Evolutionary conservation across 495 filamentous ascomycete genomes (phyloP), one percentile per base, ranked within the genome.

Genomic region (Lasiosphaeria miniovina): DNA sequence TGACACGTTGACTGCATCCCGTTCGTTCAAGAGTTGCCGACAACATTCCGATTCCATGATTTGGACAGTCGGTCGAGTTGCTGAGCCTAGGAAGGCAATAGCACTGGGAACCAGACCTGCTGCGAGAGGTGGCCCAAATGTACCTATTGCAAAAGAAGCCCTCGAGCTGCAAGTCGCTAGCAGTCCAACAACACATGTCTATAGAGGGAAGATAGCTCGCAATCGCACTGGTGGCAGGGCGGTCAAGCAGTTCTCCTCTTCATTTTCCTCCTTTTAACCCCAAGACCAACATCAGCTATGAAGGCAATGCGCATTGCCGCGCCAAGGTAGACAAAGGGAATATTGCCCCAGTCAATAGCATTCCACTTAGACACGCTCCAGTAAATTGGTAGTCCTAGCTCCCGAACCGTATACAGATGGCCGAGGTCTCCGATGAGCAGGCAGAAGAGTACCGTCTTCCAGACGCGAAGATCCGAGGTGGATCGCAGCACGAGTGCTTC

Each of bases 361-460:
- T 86, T 87, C 88, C 88, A 90, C 6, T 60, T 57, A 49, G 70
- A 64, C 52, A 81, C 70, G 57, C 79, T 72, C 77, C 77, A 88
- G 70, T 87, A 88, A 15, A 87, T 72, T 52, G 71, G 62, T 2
- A 63, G 55, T 0, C 87, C 88, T 38, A 83, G 65, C 6, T 65
- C 60, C 31, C 69, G 66, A 17, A 89, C 70, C 7, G 80, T 80
- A 65, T 82, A 85, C 36, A 90, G 73, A 68, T 90, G 88, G 2
- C 87, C 88, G 33, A 89, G 65, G 68, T 90, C 88, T 14, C 84
- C 88, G 4, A 90, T 64, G 41, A 90, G 74, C 51, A 90, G 62
- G 48, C 78, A 82, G 52, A 85, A 72, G 3, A 90, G 69, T 4
- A 90, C 71, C 7, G 77, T 76, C 51, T 76, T 77, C 88, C 88